These are phyloP conservation scores for Colletotrichum sublineola DNA, from an alignment of 2,329 filamentous ascomycete genomes.

Conservation along the genomic window DNA sequence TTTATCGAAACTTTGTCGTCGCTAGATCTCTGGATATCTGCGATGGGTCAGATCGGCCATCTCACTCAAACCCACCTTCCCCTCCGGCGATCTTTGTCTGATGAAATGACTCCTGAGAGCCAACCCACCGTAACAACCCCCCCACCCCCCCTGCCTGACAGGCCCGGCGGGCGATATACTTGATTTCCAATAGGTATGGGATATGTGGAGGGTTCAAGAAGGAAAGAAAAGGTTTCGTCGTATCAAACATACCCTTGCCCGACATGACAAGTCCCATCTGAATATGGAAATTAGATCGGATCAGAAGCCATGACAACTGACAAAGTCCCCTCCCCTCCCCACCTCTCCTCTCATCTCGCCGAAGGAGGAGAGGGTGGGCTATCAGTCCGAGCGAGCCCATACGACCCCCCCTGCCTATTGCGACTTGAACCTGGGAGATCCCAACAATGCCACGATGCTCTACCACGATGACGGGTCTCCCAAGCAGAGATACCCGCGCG, in stretches of 20 bases:
- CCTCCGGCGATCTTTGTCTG: not conserved
- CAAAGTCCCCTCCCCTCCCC: not conserved
- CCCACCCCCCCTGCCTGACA: not conserved
- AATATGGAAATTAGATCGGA: constrained; percentile 1
- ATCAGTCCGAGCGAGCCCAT: not conserved
- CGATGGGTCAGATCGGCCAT: not conserved
- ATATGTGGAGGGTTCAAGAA: not conserved
- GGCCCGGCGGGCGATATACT: not conserved
- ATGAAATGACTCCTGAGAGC: not conserved
- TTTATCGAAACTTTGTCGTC: not conserved
- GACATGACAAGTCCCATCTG: not conserved
- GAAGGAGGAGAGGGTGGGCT: not conserved
- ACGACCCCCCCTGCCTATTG: not conserved
- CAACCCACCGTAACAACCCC: not conserved
- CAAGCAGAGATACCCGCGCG: not conserved
- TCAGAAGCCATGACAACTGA: constrained; percentile 12
- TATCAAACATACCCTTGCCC: not conserved
- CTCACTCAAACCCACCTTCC: not conserved
- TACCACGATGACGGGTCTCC: not conserved
- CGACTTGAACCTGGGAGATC: not conserved
- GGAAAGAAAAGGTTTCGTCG: not conserved
- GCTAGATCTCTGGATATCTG: constrained; percentile 2
- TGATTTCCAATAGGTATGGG: not conserved
- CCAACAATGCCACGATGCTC: not conserved
- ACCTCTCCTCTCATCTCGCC: not conserved